Percentiles rank a stretch among this genome's conserved stretches.
phyloP scores from a whole-genome alignment of 805 yeast genomes.

The Candida corydali region DNA sequence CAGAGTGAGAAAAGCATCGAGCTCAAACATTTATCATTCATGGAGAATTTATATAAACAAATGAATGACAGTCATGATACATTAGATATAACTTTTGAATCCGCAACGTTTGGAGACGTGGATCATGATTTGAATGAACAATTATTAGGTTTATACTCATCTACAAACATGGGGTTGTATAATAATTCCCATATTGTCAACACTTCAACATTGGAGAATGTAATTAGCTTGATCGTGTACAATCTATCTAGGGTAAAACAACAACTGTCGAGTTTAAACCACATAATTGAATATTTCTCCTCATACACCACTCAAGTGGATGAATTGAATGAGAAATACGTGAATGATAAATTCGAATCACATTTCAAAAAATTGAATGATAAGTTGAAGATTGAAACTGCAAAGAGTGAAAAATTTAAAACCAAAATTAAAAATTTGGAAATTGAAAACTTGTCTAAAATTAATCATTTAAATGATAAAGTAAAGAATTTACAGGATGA shows the following conservation, averaged over 20 bases:
- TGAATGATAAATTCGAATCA: constrained; percentile 17
- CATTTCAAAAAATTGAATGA: constrained; percentile 11
- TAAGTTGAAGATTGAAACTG: constrained; percentile 16
- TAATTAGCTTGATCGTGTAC: constrained; percentile 50
- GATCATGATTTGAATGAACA: constrained; percentile 47
- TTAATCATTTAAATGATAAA: constrained; percentile 2
- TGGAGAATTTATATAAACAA: constrained; percentile 26
- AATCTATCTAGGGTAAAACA: constrained; percentile 56
- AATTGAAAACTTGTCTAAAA: constrained; percentile 6
- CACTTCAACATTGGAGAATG: constrained; percentile 50
- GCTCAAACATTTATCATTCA: constrained; percentile 30
- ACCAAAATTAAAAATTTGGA: constrained; percentile 12
- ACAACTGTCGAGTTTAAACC: constrained; percentile 51
- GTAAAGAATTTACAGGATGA: constrained; percentile 3
- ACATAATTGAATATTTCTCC: constrained; percentile 51
- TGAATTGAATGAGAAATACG: constrained; percentile 21
- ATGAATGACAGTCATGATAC: constrained; percentile 16
- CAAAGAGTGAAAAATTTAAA: constrained; percentile 12
- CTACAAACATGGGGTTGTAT: constrained; percentile 51
- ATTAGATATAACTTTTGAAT: constrained; percentile 38
- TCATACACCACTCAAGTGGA: constrained; percentile 37
- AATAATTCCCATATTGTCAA: constrained; percentile 58
- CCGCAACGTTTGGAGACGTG: constrained; percentile 61
- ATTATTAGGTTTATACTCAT: constrained; percentile 44
- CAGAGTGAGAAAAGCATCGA: constrained; percentile 23